Evolutionary conservation across 192 early-diverging fungal species (phyloP).

Genomic region (Phycomyces nitens): DNA sequence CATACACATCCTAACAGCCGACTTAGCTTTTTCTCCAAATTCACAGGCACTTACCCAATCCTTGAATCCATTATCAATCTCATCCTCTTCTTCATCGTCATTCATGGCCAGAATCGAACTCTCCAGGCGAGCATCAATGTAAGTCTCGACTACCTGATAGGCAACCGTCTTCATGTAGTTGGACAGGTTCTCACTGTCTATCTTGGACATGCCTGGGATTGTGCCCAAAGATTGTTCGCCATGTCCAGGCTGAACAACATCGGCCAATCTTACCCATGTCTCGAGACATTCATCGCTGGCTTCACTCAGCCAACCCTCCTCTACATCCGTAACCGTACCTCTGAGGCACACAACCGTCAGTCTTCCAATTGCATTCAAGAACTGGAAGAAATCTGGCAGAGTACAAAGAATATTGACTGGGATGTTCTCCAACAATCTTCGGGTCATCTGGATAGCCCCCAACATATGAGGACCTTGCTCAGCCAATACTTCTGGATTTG

Average conservation of each 20-base stretch:
- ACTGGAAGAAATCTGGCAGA: conserved; percentile 50
- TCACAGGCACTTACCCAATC: conserved; percentile 60
- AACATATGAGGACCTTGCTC: conserved; percentile 45
- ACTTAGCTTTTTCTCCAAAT: no score
- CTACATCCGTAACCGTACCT: conserved; percentile 30
- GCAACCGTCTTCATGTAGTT: conserved; percentile 50
- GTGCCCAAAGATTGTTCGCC: not conserved
- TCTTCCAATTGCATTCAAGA: conserved; percentile 54
- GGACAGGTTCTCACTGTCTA: conserved; percentile 22
- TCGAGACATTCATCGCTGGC: conserved; percentile 60
- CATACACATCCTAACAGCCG: conserved; percentile 55
- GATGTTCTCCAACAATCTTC: conserved; percentile 52
- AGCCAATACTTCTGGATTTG: conserved; percentile 19
- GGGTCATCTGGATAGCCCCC: conserved; percentile 52
- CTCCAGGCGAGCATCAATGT: conserved; percentile 59
- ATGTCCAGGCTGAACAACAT: not conserved
- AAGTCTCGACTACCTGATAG: conserved; percentile 55
- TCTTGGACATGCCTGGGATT: not conserved
- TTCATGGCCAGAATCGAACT: conserved; percentile 45
- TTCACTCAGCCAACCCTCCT: conserved; percentile 53
- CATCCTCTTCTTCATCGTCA: conserved; percentile 52
- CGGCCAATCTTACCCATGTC: conserved; percentile 54
- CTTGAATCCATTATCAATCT: conserved; percentile 43
- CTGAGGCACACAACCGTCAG: conserved; percentile 53
- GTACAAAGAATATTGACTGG: conserved; percentile 44